These are phyloP conservation scores for Trichophaea hybrida DNA, from an alignment of 2,329 filamentous ascomycete species.

Conservation along the genomic window DNA sequence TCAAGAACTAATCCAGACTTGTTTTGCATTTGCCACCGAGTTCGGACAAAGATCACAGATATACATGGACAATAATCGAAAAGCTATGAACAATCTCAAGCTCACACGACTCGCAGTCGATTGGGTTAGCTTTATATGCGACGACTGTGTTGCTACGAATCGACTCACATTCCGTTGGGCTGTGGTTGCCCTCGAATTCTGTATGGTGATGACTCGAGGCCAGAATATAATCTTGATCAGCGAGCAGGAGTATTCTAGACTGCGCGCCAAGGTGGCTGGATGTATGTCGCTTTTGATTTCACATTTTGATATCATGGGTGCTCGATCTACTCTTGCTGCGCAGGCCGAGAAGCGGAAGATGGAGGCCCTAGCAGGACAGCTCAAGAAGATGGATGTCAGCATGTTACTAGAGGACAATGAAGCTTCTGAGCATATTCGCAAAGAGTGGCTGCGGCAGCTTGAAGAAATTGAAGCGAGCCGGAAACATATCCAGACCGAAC, in stretches of 20 bases:
- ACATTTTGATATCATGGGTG: conserved; percentile 98
- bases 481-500: conserved; percentile 66
- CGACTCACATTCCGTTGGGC: conserved; percentile 96
- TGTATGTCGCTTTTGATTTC: conserved; percentile 97
- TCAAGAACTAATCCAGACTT: conserved; percentile 92
- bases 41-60: conserved; percentile 89
- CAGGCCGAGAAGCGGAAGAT: conserved; percentile 83
- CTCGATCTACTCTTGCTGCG: conserved; percentile 79
- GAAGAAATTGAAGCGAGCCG: conserved; percentile 62
- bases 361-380: conserved; percentile 63
- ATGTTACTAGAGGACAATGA: conserved; percentile 67
- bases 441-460: conserved; percentile 60
- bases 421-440: conserved; percentile 57
- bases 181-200: conserved; percentile 85
- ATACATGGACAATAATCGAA: conserved; percentile 88
- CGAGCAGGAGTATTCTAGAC: conserved; percentile 68
- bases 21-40: conserved; percentile 96
- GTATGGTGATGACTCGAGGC: conserved; percentile 91
- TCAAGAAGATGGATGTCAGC: conserved; percentile 65
- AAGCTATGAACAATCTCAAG: conserved; percentile 94
- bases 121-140: conserved; percentile 96
- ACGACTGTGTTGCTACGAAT: conserved; percentile 88
- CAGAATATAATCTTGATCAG: conserved; percentile 84
- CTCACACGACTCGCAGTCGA: conserved; percentile 84
- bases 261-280: conserved; percentile 79